Conservation (phyloP, 331 rosid genomes). For the Quercus phellos region DNA sequence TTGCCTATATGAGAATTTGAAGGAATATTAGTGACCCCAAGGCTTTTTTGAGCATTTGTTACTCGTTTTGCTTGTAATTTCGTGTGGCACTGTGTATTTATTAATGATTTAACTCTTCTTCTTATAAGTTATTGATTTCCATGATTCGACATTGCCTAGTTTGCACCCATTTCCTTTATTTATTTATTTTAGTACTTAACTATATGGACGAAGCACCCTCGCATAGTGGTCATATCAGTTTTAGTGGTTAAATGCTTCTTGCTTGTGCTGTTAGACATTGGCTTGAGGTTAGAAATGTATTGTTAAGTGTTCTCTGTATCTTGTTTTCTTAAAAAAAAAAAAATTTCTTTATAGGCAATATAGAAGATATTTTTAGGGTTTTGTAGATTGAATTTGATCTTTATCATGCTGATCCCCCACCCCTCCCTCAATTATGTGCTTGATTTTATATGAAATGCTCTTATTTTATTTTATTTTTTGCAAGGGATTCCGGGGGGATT, state of each 20-base stretch:
- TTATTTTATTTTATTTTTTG: neutral
- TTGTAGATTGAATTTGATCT: neutral
- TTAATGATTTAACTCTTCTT: neutral
- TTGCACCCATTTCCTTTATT: neutral
- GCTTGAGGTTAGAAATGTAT: neutral
- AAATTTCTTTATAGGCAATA: neutral
- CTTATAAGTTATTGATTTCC: slow-evolving; percentile 6
- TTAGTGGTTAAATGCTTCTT: neutral
- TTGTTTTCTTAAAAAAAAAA: neutral
- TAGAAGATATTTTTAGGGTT: neutral
- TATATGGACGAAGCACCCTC: neutral
- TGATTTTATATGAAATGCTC: too few species aligned
- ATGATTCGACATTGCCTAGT: neutral
- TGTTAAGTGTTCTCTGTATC: neutral
- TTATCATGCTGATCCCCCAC: neutral
- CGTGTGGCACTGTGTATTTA: slow-evolving; percentile 3
- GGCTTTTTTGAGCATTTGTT: slow-evolving; percentile 30
- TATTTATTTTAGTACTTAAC: neutral
- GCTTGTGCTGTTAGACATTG: neutral
- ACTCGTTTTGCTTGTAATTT: slow-evolving; percentile 10
- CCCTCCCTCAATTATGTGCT: too few species aligned
- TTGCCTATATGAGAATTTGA: slow-evolving; percentile 19
- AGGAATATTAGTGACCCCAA: slow-evolving; percentile 47
- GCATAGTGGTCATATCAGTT: neutral
- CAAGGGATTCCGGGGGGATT: neutral